Evolutionary conservation across 768 basidiomycete genomes (phyloP).

Genomic region (Leccinum subtestaceum): DNA sequence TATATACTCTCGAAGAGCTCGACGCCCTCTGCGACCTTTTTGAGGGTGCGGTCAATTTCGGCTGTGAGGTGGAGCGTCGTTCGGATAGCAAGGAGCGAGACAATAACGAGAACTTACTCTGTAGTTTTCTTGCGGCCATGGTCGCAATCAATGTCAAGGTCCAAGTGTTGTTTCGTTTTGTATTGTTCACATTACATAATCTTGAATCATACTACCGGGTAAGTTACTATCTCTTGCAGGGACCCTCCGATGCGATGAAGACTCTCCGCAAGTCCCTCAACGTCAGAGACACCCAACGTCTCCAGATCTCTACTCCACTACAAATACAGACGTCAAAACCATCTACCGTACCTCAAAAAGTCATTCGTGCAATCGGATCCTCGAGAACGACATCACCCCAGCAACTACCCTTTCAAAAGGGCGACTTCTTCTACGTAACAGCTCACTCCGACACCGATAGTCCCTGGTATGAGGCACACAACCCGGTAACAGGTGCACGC

Average conservation of each 20-base stretch:
- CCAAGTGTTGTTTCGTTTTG: neutral
- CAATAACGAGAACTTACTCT: constrained; percentile 52
- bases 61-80: constrained; percentile 46
- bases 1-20: constrained; percentile 94
- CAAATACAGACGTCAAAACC: constrained; percentile 46
- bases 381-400: constrained; percentile 73
- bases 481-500: constrained; percentile 86
- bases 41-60: constrained; percentile 97
- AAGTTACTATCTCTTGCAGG: neutral
- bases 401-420: constrained; percentile 86
- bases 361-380: constrained; percentile 77
- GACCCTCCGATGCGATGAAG: constrained; percentile 54
- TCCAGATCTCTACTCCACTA: constrained; percentile 68
- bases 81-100: neutral
- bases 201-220: neutral
- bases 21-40: constrained; percentile 95
- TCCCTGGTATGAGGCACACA: constrained; percentile 91
- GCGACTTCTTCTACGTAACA: constrained; percentile 97
- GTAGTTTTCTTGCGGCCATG: constrained; percentile 91
- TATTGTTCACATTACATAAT: constrained; percentile 25
- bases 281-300: constrained; percentile 50
- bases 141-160: constrained; percentile 14
- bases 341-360: constrained; percentile 68
- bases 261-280: constrained; percentile 76
- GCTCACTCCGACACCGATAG: constrained; percentile 59